Conservation (phyloP, 2,329 filamentous ascomycete genomes). For the Aspergillus proliferans region DNA sequence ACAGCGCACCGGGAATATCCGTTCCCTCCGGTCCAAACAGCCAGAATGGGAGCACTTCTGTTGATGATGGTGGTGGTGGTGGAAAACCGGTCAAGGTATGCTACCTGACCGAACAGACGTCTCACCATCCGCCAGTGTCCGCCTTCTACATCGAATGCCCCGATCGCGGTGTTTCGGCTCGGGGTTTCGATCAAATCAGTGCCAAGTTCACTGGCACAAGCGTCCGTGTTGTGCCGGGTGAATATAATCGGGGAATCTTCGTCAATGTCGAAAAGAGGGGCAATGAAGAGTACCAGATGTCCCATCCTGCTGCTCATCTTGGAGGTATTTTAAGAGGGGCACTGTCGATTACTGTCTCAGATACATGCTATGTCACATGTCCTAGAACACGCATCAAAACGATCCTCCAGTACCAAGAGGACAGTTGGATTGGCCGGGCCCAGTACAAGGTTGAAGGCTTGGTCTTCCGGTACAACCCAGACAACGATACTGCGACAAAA, state of each 20-base stretch:
- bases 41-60: slow-evolving; percentile 29
- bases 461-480: slow-evolving; percentile 82
- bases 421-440: slow-evolving; percentile 86
- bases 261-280: slow-evolving; percentile 73
- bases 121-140: slow-evolving; percentile 93
- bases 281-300: slow-evolving; percentile 90
- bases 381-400: slow-evolving; percentile 85
- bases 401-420: slow-evolving; percentile 87
- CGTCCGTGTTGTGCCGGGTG: slow-evolving; percentile 81
- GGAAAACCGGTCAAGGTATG: slow-evolving; percentile 66
- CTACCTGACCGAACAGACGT: slow-evolving; percentile 95
- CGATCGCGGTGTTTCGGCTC: slow-evolving; percentile 77
- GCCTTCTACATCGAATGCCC: slow-evolving; percentile 92
- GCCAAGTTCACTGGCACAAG: slow-evolving; percentile 97
- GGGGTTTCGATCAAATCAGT: slow-evolving; percentile 91
- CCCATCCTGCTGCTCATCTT: slow-evolving; percentile 86
- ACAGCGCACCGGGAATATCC: slow-evolving; percentile 62
- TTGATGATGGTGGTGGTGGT: slow-evolving; percentile 24
- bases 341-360: slow-evolving; percentile 84
- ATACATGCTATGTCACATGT: slow-evolving; percentile 82
- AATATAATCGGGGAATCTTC: slow-evolving; percentile 94
- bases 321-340: slow-evolving; percentile 81
- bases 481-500: slow-evolving; percentile 71
- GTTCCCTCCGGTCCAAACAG: slow-evolving; percentile 25
- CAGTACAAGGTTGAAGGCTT: slow-evolving; percentile 90